These are phyloP conservation scores for Pseudonectria buxi DNA, from an alignment of 2,329 filamentous ascomycete genomes.

Conservation along the genomic window DNA sequence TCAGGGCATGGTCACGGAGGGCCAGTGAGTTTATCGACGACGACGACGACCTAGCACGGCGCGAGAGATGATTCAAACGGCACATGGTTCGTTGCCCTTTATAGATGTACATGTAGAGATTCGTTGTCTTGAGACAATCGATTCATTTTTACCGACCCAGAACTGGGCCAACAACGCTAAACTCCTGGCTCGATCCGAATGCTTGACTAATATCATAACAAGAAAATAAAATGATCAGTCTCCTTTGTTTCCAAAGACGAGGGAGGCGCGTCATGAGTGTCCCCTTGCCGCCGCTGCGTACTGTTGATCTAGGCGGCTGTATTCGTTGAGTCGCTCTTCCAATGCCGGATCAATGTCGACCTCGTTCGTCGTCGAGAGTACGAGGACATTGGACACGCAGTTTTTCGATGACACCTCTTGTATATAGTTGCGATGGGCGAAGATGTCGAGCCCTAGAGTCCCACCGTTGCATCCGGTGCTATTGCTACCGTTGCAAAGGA, in stretches of 20 bases:
- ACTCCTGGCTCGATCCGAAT: too few relatives aligned
- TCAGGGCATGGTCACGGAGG: conserved; percentile 53
- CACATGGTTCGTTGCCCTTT: background rate
- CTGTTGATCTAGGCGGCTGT: conserved; percentile 28
- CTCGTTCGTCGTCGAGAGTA: conserved; percentile 25
- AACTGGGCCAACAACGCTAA: too few relatives aligned
- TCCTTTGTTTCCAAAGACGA: too few relatives aligned
- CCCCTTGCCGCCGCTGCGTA: conserved; percentile 16
- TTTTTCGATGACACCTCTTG: conserved; percentile 27
- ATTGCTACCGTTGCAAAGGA: conserved; percentile 41
- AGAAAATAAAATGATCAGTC: too few relatives aligned
- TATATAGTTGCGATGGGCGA: conserved; percentile 46
- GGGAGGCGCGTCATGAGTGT: conserved; percentile 5
- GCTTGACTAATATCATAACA: too few relatives aligned
- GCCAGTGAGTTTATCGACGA: conserved; percentile 2
- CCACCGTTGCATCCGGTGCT: conserved; percentile 47
- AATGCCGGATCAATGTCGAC: conserved; percentile 29
- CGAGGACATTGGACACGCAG: conserved; percentile 26
- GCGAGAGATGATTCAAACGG: conserved; percentile 6
- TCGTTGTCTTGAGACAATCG: background rate
- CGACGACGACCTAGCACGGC: conserved; percentile 15
- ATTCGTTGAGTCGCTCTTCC: conserved; percentile 30
- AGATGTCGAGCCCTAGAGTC: conserved; percentile 36
- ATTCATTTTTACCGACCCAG: too few relatives aligned
- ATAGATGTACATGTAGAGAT: background rate